Base-by-base conservation (phyloP, 176 grass and related monocot species). In the Triticum turgidum region DNA sequence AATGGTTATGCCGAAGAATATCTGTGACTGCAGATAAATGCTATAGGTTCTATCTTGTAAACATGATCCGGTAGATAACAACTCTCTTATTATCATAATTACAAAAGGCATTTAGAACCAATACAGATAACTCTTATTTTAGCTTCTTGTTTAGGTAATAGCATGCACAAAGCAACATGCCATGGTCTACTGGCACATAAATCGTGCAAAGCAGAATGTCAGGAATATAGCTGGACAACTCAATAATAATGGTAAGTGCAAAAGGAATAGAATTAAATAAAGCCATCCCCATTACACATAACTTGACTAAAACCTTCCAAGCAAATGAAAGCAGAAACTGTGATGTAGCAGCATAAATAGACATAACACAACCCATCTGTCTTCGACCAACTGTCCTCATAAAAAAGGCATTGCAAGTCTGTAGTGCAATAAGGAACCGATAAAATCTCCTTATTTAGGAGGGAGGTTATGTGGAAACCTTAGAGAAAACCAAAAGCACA, bases 1-100 rank as follows among this genome's bases (percentile, higher is more conserved):
- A 44, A 42, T 84, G 41, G 51, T 91, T 81, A 91, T 49, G 15
- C 18, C 6, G 7, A 59, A 84, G 25, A 45, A 52, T 45, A 89
- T 20, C n/a, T 61, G 65, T 56, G 11, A 30, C 17, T 69, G 15
- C 9, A 24, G 11, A 65, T 24, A 32, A 65, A 80, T 21, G 56
- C 5, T 49, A 5, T 73, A 52, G 4, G 30, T 73, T 49, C n/a
- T 39, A 47, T 51, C 30, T 86, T 65, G 1, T 11, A 7, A 79
- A 44, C 39, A 80, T 80, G 54, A 70, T 27, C 52, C 21, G 4
- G 44, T 18, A 69, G 15, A 47, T 30, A 29, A 73, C 17, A 61
- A 79, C 4, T 52, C 15, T 15, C 15, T 9, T 3, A 20, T 41
- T 56, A 61, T 30, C 15, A 44, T 80, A 71, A 56, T 86, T 20